Evolutionary conservation across 1,284 basidiomycete genomes (phyloP).

Genomic region (Prillingera fragicola): DNA sequence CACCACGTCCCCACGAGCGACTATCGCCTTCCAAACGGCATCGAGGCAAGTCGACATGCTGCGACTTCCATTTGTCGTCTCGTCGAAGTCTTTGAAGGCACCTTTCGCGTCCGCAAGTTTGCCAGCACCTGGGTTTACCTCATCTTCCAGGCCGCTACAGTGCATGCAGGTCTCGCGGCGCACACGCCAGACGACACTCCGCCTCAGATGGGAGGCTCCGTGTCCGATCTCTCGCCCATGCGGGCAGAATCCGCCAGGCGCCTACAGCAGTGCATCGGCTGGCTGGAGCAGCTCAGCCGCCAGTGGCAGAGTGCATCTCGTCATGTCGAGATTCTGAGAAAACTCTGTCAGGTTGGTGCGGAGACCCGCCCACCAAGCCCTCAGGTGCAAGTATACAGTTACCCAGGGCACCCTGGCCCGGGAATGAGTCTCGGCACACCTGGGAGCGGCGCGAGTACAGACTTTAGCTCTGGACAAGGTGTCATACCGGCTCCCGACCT

Average conservation of each 20-base stretch:
- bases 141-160: constrained; percentile 16
- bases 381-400: no score
- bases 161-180: constrained; percentile 13
- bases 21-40: constrained; percentile 9
- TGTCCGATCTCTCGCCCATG: not conserved
- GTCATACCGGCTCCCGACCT: not conserved
- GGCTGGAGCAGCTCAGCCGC: constrained; percentile 14
- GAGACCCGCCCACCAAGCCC: constrained; percentile 12
- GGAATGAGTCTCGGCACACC: no score
- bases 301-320: constrained; percentile 17
- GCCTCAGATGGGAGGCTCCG: not conserved
- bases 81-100: constrained; percentile 13
- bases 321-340: constrained; percentile 18
- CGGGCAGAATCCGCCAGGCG: constrained; percentile 6
- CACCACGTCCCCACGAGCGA: not conserved
- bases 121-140: constrained; percentile 16
- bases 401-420: no score
- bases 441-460: no score
- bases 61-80: constrained; percentile 17
- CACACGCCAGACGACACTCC: constrained; percentile 1
- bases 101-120: constrained; percentile 18
- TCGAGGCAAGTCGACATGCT: constrained; percentile 5
- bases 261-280: constrained; percentile 19
- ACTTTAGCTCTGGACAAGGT: no score
- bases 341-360: constrained; percentile 8